Evolutionary conservation across 2,329 filamentous ascomycete genomes (phyloP), one percentile per base, ranked within the genome.

Genomic region (Cytospora leucostoma): DNA sequence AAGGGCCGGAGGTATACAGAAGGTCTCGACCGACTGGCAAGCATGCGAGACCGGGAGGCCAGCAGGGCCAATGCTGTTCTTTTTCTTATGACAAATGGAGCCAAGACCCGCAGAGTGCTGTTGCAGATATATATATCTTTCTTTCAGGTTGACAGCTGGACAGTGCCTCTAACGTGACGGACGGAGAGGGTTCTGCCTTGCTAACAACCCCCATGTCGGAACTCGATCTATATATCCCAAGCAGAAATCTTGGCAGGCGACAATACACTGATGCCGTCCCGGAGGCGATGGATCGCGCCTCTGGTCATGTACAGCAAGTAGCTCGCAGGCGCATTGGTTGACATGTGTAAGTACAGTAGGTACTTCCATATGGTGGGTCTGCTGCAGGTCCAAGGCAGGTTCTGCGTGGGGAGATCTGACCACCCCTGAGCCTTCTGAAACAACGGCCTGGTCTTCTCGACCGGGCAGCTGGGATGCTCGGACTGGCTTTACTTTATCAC

Each of bases 91-190:
- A 50, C 21, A 32, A 33, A 44, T 27, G 33, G 35, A 59, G 38
- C 54, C 55, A 59, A 49, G 61, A 58, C 55, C 61, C 55, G 56
- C 56, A 49, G n/a, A 33, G 11, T 55, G 59, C 51, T 59, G 61
- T 63, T 63, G 61, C 61, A 52, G 38, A 53, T 63, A 63, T 63
- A 63, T 12, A 13, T 37, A 37, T 37, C 12, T 21, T 12, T 59
- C 59, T 59, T 56, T 51, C 34, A 40, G 52, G 59, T 44, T 38
- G 51, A 55, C 38, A 56, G 40, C 38, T 40, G 51, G 59, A 38
- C 2, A n/a, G 49, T 52, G 38, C 15, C 34, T 40, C 27, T 61
- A 19, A 13, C 49, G 32, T 33, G 40, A 32, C 51, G 40, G 40
- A 61, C 51, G 40, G 40, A 61, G 59, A 34, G 19, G 40, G 47